Evolutionary conservation across 1,139 yeast species (phyloP).

Genomic region (Hyphopichia burtonii): DNA sequence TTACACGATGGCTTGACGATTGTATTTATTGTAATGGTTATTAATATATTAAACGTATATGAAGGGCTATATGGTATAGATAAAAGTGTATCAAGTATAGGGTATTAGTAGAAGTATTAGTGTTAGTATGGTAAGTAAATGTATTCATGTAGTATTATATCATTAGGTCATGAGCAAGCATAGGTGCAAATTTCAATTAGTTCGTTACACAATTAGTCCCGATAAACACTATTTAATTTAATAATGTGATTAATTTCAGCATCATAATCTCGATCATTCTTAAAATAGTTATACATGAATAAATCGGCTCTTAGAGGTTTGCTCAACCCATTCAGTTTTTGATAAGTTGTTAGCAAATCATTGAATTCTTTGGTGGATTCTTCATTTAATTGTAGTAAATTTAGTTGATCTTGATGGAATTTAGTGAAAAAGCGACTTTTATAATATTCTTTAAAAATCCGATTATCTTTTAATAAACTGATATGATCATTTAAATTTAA

Average conservation of each 20-base stretch:
- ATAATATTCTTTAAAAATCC: slow-evolving; percentile 23
- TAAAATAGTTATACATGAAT: slow-evolving; percentile 22
- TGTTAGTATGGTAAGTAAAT: too few relatives aligned
- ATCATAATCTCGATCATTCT: slow-evolving; percentile 15
- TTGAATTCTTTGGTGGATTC: slow-evolving; percentile 7
- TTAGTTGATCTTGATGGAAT: slow-evolving; percentile 27
- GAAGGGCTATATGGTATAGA: too few relatives aligned
- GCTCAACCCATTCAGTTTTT: slow-evolving; percentile 9
- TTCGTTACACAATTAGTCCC: too few relatives aligned
- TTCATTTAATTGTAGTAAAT: neutral
- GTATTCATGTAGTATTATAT: too few relatives aligned
- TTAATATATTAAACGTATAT: too few relatives aligned
- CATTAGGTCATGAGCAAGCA: neutral
- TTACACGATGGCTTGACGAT: too few relatives aligned
- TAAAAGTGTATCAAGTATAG: too few relatives aligned
- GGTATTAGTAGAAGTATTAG: too few relatives aligned
- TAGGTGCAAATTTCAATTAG: neutral
- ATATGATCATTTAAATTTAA: slow-evolving; percentile 26
- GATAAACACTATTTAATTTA: slow-evolving; percentile 2
- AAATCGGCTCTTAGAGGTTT: slow-evolving; percentile 23
- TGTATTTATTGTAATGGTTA: too few relatives aligned
- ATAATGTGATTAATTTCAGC: slow-evolving; percentile 14
- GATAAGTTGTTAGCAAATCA: slow-evolving; percentile 8
- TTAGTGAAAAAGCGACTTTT: slow-evolving; percentile 23
- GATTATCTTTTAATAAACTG: slow-evolving; percentile 23